Percentiles rank a stretch among this genome's conserved stretches.
Conservation (phyloP, 1,139 yeast genomes). For the Hemisphaericaspora xylofermentans region DNA sequence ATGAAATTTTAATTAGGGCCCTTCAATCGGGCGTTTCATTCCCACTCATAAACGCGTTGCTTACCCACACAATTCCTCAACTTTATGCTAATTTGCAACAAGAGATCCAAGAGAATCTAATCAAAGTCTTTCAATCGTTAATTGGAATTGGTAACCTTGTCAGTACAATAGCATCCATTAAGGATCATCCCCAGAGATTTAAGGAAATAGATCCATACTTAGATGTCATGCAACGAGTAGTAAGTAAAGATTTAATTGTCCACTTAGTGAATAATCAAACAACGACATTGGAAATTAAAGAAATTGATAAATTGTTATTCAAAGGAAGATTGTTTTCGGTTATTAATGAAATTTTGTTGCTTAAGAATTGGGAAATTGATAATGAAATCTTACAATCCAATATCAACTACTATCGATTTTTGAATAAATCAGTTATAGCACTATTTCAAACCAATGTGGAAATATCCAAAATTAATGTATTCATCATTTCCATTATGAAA, state of each 20-base stretch:
- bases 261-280: conserved; percentile 12
- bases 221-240: conserved; percentile 16
- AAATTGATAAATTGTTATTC: conserved; percentile 38
- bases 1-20: conserved; percentile 11
- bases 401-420: conserved; percentile 23
- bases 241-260: conserved; percentile 19
- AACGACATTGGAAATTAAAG: conserved; percentile 22
- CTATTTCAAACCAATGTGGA: conserved; percentile 11
- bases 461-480: conserved; percentile 18
- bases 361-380: conserved; percentile 11
- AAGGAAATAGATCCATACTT: conserved; percentile 10
- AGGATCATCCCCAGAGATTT: conserved; percentile 1
- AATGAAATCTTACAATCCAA: conserved; percentile 19
- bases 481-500: conserved; percentile 25
- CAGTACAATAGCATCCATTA: conserved; percentile 16
- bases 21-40: conserved; percentile 9
- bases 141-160: conserved; percentile 33
- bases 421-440: conserved; percentile 18
- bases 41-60: conserved; percentile 22
- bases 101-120: conserved; percentile 9
- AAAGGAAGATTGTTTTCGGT: conserved; percentile 31
- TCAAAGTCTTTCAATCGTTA: conserved; percentile 20
- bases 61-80: conserved; percentile 34
- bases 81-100: conserved; percentile 18
- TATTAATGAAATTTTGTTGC: conserved; percentile 23